A percentile compares a stretch with the other conserved stretches of the same genome.
Conservation (phyloP, 306 rosid species). For the Vigna radiata region DNA sequence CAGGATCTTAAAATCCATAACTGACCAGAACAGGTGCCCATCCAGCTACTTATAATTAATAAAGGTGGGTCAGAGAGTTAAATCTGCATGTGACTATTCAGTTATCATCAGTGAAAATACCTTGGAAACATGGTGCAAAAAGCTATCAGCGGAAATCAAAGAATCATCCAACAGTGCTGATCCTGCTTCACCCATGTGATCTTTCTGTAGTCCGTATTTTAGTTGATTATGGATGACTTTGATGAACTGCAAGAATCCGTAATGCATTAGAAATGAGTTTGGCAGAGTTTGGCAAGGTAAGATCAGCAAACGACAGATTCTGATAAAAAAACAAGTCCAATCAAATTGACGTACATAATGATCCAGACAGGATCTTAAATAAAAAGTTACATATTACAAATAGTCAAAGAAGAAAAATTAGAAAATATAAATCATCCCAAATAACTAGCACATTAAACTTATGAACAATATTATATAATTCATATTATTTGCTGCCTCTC, state of each 20-base stretch:
- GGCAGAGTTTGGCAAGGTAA: background rate
- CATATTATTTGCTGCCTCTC: conserved; percentile 19
- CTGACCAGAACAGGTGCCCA: background rate
- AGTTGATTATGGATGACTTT: conserved; percentile 83
- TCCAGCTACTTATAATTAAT: conserved; percentile 16
- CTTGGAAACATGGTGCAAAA: conserved; percentile 78
- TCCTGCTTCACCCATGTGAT: conserved; percentile 45
- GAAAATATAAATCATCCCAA: conserved; percentile 18
- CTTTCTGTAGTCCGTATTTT: conserved; percentile 74
- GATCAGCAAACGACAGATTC: background rate
- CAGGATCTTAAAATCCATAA: conserved; percentile 30
- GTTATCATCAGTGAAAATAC: conserved; percentile 42
- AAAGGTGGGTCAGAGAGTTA: conserved; percentile 25
- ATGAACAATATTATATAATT: conserved; percentile 16
- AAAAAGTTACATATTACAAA: background rate
- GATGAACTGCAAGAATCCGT: conserved; percentile 61
- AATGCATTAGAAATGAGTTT: conserved; percentile 38
- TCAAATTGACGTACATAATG: background rate
- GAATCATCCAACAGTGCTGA: conserved; percentile 72
- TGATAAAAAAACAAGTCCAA: conserved; percentile 29
- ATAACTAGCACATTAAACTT: conserved; percentile 17
- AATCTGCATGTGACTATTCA: conserved; percentile 8
- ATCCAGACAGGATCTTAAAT: background rate
- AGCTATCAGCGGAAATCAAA: conserved; percentile 74
- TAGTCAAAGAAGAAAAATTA: conserved; percentile 7